phyloP scores from a whole-genome alignment of 2,329 filamentous ascomycete species.

The Pezicula neosporulosa region DNA sequence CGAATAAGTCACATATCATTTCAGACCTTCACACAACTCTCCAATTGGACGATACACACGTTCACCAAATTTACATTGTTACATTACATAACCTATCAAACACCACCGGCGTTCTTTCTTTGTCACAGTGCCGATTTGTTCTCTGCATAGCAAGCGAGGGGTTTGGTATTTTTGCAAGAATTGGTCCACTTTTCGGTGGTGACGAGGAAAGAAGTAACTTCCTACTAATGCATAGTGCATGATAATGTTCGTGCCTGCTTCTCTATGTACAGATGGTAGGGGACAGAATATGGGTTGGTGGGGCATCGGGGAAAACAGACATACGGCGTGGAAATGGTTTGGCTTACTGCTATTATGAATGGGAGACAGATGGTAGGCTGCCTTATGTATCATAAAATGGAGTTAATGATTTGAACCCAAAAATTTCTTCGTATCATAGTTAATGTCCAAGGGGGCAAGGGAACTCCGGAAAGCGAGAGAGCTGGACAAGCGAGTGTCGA shows the following conservation, averaged over 20 bases:
- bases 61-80: conserved; percentile 22
- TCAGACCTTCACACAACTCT: neutral
- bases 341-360: conserved; percentile 18
- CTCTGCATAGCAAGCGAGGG: conserved; percentile 33
- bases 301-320: conserved; percentile 19
- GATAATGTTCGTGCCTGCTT: conserved; percentile 26
- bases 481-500: too few species aligned
- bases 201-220: conserved; percentile 17
- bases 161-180: conserved; percentile 25
- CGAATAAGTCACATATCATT: conserved; percentile 1
- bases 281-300: conserved; percentile 19
- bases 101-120: conserved; percentile 27
- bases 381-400: conserved; percentile 29
- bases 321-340: conserved; percentile 27
- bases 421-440: neutral
- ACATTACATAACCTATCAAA: conserved; percentile 29
- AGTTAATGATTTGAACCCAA: conserved; percentile 16
- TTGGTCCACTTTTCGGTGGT: conserved; percentile 19
- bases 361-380: conserved; percentile 8
- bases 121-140: conserved; percentile 24
- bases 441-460: too few species aligned
- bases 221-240: conserved; percentile 28
- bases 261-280: conserved; percentile 14
- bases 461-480: neutral
- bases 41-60: conserved; percentile 2